phyloP scores from a whole-genome alignment of 805 yeast species.

The Yamadazyma scolyti region DNA sequence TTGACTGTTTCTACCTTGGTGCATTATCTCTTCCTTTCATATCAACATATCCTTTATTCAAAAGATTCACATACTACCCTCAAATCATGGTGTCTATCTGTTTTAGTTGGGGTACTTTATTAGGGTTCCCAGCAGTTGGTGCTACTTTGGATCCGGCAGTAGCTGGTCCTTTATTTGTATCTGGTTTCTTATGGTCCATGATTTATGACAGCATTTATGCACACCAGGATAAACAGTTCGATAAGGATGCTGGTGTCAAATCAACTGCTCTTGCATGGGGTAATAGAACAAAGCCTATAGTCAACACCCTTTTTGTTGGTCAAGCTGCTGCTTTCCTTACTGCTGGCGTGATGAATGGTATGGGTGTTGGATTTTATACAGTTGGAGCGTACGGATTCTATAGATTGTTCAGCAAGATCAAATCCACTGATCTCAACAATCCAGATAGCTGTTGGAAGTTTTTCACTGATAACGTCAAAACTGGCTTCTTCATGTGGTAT shows the following conservation, averaged over 20 bases:
- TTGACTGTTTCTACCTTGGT: conserved; percentile 78
- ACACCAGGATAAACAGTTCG: conserved; percentile 92
- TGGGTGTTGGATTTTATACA: conserved; percentile 81
- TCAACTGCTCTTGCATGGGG: conserved; percentile 98
- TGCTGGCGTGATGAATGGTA: conserved; percentile 72
- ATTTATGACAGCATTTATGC: conserved; percentile 95
- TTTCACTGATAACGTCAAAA: conserved; percentile 71
- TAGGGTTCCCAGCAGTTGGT: conserved; percentile 97
- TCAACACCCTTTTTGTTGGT: conserved; percentile 57
- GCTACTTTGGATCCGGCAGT: conserved; percentile 67
- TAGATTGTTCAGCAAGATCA: conserved; percentile 66
- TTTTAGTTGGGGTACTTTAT: conserved; percentile 90
- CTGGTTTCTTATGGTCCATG: conserved; percentile 91
- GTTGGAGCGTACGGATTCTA: conserved; percentile 67
- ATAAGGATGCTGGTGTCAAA: conserved; percentile 85
- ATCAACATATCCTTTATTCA: conserved; percentile 86
- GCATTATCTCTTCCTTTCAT: conserved; percentile 77
- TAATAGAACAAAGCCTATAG: conserved; percentile 63
- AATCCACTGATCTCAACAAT: conserved; percentile 69
- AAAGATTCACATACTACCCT: conserved; percentile 93
- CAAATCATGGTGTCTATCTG: conserved; percentile 78
- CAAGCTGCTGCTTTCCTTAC: conserved; percentile 62
- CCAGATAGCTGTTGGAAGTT: conserved; percentile 82
- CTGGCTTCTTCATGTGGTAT: conserved; percentile 65
- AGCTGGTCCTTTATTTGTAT: conserved; percentile 71